Evolutionary conservation across 495 filamentous ascomycete species (phyloP).

Genomic region (Schizothecium vesticola): DNA sequence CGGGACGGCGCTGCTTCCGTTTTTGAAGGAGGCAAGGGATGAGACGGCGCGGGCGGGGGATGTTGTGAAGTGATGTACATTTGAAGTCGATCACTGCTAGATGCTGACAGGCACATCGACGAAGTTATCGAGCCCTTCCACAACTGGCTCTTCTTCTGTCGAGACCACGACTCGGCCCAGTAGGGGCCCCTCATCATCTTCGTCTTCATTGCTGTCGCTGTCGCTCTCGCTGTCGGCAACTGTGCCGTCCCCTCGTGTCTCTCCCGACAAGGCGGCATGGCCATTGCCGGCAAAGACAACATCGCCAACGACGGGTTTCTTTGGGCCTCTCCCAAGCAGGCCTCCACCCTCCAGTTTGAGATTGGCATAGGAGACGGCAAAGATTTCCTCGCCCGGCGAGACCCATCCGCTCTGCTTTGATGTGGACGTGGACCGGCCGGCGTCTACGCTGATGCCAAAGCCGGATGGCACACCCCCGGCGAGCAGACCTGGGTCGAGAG

Average conservation of each 20-base stretch:
- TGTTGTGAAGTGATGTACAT: neutral
- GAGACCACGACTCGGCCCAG: neutral
- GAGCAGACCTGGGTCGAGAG: neutral
- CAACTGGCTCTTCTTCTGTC: neutral
- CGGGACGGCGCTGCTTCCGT: slow-evolving; percentile 85
- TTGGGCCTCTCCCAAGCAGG: neutral
- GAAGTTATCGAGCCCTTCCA: neutral
- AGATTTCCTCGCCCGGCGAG: neutral
- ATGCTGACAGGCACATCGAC: neutral
- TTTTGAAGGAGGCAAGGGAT: slow-evolving; percentile 89
- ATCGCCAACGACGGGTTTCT: neutral
- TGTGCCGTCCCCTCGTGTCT: neutral
- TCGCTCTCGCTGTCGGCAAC: neutral
- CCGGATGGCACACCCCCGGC: neutral
- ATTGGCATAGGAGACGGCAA: neutral
- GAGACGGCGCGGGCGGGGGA: slow-evolving; percentile 52
- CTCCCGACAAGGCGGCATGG: neutral
- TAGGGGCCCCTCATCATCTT: neutral
- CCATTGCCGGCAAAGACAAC: neutral
- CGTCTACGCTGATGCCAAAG: neutral
- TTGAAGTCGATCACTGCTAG: neutral
- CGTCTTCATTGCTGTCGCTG: neutral
- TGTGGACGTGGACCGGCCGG: neutral
- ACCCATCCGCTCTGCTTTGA: neutral
- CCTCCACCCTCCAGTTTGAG: neutral